Evolutionary conservation across 1,284 basidiomycete genomes (phyloP).

Genomic region (Hortiboletus rubellus): DNA sequence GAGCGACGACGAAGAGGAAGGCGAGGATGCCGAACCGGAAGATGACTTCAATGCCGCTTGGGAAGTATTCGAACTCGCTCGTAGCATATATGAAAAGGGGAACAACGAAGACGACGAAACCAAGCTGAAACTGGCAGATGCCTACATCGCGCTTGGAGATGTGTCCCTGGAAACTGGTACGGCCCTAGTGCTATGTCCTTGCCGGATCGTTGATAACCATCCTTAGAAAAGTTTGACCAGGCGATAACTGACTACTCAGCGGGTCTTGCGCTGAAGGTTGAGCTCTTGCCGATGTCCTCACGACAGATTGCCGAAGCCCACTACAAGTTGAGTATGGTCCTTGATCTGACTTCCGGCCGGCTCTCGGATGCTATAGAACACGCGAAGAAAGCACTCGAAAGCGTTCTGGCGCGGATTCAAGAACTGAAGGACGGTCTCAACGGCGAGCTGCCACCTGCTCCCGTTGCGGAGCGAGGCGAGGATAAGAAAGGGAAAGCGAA

Average conservation of each 20-base stretch:
- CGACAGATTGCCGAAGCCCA: constrained; percentile 88
- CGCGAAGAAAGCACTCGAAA: constrained; percentile 74
- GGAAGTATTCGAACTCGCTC: constrained; percentile 88
- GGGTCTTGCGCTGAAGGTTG: constrained; percentile 68
- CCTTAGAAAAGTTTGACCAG: constrained; percentile 87
- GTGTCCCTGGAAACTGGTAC: constrained; percentile 87
- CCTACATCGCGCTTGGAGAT: constrained; percentile 82
- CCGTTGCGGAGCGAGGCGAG: constrained; percentile 21
- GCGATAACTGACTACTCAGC: constrained; percentile 82
- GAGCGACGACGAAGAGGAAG: constrained; percentile 51
- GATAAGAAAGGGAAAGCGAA: constrained; percentile 71
- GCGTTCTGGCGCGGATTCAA: constrained; percentile 66
- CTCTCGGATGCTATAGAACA: constrained; percentile 79
- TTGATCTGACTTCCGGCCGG: constrained; percentile 80
- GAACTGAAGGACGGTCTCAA: constrained; percentile 61
- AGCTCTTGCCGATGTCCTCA: constrained; percentile 74
- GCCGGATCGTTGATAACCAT: constrained; percentile 2
- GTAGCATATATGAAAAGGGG: constrained; percentile 77
- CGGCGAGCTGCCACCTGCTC: constrained; percentile 35
- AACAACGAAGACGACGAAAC: constrained; percentile 56
- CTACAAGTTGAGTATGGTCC: constrained; percentile 86
- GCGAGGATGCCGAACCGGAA: constrained; percentile 73
- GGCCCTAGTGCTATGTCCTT: neutral
- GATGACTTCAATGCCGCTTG: constrained; percentile 95
- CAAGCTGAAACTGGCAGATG: constrained; percentile 79